A percentile compares a stretch with the other conserved stretches of the same genome.
Conservation (phyloP, 2,329 filamentous ascomycete species). For the Pseudofabraea citricarpa region DNA sequence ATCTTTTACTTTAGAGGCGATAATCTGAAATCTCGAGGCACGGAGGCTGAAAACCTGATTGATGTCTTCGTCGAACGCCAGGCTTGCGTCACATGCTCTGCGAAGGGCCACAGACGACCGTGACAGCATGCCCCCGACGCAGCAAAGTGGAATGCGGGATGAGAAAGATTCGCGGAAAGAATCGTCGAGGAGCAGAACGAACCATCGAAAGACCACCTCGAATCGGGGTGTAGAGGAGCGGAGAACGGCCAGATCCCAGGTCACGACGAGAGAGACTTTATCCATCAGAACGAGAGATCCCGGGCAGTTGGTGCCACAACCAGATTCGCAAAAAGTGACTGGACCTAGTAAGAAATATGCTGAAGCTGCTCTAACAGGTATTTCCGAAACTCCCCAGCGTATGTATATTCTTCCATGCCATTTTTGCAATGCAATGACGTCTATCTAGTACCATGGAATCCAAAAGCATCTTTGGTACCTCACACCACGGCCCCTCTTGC, state of each 20-base stretch:
- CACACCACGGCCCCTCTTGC: constrained; percentile 52
- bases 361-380: constrained; percentile 25
- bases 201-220: constrained; percentile 55
- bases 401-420: constrained; percentile 12
- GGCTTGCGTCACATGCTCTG: not conserved
- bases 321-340: constrained; percentile 15
- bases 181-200: constrained; percentile 18
- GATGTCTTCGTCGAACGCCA: not conserved
- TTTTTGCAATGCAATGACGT: not conserved
- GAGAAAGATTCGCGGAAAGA: constrained; percentile 17
- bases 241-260: constrained; percentile 50
- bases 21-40: too few relatives aligned
- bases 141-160: constrained; percentile 51
- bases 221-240: constrained; percentile 41
- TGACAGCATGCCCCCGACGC: not conserved
- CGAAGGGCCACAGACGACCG: not conserved
- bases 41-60: too few relatives aligned
- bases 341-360: constrained; percentile 19
- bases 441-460: constrained; percentile 61
- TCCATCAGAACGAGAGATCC: constrained; percentile 56
- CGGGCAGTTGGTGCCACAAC: constrained; percentile 29
- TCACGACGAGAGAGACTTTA: constrained; percentile 59
- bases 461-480: constrained; percentile 68
- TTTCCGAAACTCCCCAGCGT: constrained; percentile 45
- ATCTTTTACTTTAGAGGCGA: not conserved